Base-by-base conservation (phyloP, 139 green algal genomes). In the Deuterostichococcus epilithicus region DNA sequence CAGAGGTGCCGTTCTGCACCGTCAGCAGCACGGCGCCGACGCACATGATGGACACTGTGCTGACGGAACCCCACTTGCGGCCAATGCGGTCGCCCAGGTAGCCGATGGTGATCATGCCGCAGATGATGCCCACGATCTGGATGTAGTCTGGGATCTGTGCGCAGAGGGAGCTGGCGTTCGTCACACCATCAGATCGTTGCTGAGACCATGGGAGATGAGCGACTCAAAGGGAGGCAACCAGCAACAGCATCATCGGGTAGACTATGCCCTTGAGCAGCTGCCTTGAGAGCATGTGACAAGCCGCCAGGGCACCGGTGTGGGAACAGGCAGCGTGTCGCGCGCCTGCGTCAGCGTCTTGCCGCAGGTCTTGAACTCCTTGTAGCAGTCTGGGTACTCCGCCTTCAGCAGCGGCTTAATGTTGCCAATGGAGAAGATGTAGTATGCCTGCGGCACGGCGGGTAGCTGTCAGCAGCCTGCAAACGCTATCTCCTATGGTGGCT, bases 11-110 rank as follows among this genome's bases (percentile, higher is more conserved):
- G 5, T 72, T 60, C 1, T 72, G 59, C 26, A 78, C 66, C 4
- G 81, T 86, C 39, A 94, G 81, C 63, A 94, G 72, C 73, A 92
- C 87, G 60, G 72, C 78, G 35, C 89, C 87, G 32, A 85, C 70
- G 32, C 92, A 33, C 90, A 94, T 94, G 80, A 94, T 83, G 68
- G 70, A 72, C 5, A 85, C 83, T 23, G 81, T 87, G 6, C 80
- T 70, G 58, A 88, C 81, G 33, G 83, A 90, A 30, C 90, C 90
- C 81, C 79, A 90, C 72, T 90, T 89, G 72, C 90, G 83, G 26
- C 89, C 89, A 23, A 91, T 87, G 34, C 75, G 68, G 77, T 94
- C 88, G 5, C 78, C 86, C 28, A 90, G 59, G 33, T 79, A 84
- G 13, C 86, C 85, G 32, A 85, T 83, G 28, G 73, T 75, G 33